These are phyloP conservation scores for Termitomyces sp. DNA, from an alignment of 768 basidiomycete genomes.

Conservation along the genomic window DNA sequence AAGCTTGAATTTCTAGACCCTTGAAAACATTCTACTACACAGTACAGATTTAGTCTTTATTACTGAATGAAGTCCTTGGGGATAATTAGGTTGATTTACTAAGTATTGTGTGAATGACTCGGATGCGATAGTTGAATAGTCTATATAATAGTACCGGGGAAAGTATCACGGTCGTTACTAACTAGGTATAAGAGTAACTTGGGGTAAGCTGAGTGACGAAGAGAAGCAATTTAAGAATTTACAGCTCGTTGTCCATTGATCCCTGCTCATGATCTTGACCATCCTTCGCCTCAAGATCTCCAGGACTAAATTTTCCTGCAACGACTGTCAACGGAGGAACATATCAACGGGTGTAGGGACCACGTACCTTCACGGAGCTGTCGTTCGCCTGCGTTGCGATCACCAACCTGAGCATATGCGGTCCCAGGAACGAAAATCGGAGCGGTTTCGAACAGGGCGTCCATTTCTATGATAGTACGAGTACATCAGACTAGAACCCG, in stretches of 20 bases:
- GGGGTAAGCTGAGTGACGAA: neutral
- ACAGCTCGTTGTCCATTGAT: neutral
- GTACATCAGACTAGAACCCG: neutral
- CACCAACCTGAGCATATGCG: conserved; percentile 30
- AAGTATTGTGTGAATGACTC: no score
- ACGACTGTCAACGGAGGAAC: neutral
- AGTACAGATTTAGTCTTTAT: no score
- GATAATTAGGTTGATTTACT: no score
- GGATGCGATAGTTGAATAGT: no score
- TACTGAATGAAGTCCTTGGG: no score
- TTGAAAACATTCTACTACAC: no score
- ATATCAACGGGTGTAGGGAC: neutral
- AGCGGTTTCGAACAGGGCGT: conserved; percentile 34
- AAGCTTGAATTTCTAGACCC: no score
- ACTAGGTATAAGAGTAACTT: neutral
- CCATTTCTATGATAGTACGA: conserved; percentile 36
- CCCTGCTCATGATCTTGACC: neutral
- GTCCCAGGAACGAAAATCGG: conserved; percentile 36
- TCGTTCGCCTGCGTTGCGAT: conserved; percentile 31
- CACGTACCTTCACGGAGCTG: conserved; percentile 34
- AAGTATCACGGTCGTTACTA: neutral
- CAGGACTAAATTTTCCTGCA: conserved; percentile 20
- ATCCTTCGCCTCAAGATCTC: conserved; percentile 15
- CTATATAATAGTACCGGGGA: no score
- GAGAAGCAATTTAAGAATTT: neutral